Conservation (phyloP, 2,329 filamentous ascomycete genomes). For the Verruconis gallopava region DNA sequence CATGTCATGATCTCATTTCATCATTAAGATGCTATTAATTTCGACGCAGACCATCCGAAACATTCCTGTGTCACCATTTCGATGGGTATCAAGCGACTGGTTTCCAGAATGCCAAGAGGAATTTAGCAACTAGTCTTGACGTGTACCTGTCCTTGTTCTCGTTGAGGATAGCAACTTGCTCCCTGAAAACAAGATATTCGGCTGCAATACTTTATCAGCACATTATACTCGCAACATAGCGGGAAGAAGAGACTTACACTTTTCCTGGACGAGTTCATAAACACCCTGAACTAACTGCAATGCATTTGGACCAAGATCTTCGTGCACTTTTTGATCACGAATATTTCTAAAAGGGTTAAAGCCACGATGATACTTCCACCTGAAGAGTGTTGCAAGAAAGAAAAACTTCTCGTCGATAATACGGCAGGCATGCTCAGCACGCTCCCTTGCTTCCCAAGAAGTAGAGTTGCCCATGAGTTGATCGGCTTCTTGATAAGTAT, state of each 20-base stretch:
- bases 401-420: constrained; percentile 32
- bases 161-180: constrained; percentile 24
- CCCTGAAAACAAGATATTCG: constrained; percentile 25
- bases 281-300: constrained; percentile 26
- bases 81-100: no score
- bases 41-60: no score
- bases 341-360: constrained; percentile 25
- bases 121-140: constrained; percentile 30
- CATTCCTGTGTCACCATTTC: no score
- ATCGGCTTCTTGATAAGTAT: constrained; percentile 30
- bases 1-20: no score
- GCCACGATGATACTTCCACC: constrained; percentile 35
- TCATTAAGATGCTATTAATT: no score
- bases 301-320: constrained; percentile 23
- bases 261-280: constrained; percentile 27
- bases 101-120: constrained; percentile 17
- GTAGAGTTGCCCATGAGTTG: constrained; percentile 18
- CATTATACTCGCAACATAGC: no score
- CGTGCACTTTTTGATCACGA: constrained; percentile 25
- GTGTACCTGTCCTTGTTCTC: constrained; percentile 29
- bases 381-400: constrained; percentile 33
- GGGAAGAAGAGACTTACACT: constrained; percentile 22
- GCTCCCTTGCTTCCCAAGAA: constrained; percentile 18
- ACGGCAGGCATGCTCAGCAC: constrained; percentile 27
- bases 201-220: no score